These are phyloP conservation scores for Aspergillus proliferans DNA, from an alignment of 2,329 filamentous ascomycete genomes.

Conservation along the genomic window DNA sequence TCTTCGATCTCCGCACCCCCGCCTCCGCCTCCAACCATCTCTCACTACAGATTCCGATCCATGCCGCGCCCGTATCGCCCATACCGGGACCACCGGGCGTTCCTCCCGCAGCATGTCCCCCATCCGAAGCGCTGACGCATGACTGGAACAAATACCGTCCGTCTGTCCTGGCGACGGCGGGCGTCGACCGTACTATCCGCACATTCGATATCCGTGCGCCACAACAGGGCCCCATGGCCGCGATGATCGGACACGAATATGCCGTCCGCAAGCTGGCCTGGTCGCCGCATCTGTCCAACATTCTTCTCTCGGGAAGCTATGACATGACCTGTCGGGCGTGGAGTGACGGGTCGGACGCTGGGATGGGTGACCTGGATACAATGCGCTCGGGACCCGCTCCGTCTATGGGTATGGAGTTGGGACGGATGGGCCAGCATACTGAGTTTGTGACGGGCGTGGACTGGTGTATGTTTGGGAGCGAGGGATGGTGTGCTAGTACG, in stretches of 20 bases:
- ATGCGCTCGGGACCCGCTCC: slow-evolving; percentile 37
- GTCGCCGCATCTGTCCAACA: slow-evolving; percentile 88
- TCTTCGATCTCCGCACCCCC: slow-evolving; percentile 88
- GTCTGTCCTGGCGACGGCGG: slow-evolving; percentile 75
- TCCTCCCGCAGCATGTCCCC: slow-evolving; percentile 44
- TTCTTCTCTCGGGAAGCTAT: slow-evolving; percentile 84
- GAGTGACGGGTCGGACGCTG: slow-evolving; percentile 63
- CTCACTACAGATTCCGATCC: slow-evolving; percentile 73
- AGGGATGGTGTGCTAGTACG: slow-evolving; percentile 90
- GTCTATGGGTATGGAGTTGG: slow-evolving; percentile 62
- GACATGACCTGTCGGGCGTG: slow-evolving; percentile 97
- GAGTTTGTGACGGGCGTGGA: slow-evolving; percentile 96
- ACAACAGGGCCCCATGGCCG: slow-evolving; percentile 61
- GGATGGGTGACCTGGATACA: slow-evolving; percentile 28
- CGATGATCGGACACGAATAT: slow-evolving; percentile 83
- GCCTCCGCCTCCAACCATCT: slow-evolving; percentile 83
- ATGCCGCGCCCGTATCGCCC: slow-evolving; percentile 55
- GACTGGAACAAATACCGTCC: slow-evolving; percentile 99
- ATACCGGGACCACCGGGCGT: slow-evolving; percentile 31
- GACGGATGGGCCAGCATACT: slow-evolving; percentile 84
- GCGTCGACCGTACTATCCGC: slow-evolving; percentile 79
- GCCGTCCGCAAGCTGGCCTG: slow-evolving; percentile 79
- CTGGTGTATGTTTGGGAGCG: slow-evolving; percentile 93
- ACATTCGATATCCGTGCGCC: slow-evolving; percentile 86
- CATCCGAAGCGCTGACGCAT: slow-evolving; percentile 81